Percentiles rank a stretch among this genome's conserved stretches.
These are phyloP conservation scores for Podospora fimiseda DNA, from an alignment of 495 filamentous ascomycete species.

Conservation along the genomic window DNA sequence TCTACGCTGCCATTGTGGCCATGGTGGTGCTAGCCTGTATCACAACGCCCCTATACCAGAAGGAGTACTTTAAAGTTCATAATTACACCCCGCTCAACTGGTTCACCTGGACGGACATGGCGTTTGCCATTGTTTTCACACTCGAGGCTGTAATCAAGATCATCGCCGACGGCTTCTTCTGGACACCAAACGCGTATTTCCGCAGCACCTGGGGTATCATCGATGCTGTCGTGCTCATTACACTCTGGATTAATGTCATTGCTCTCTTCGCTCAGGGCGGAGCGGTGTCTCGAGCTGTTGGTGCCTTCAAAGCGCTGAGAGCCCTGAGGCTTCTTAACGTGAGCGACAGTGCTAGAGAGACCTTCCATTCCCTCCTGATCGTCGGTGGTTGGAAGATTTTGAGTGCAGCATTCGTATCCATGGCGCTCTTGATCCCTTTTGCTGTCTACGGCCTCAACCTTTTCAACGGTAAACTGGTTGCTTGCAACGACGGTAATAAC, in stretches of 20 bases:
- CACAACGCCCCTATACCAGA: constrained; percentile 90
- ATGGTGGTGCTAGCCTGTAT: constrained; percentile 96
- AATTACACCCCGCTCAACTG: constrained; percentile 56
- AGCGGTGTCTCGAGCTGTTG: constrained; percentile 78
- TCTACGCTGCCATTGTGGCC: constrained; percentile 89
- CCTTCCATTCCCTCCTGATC: constrained; percentile 93
- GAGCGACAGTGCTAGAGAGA: constrained; percentile 90
- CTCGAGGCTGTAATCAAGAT: constrained; percentile 88
- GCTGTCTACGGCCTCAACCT: constrained; percentile 92
- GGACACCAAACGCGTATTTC: constrained; percentile 96
- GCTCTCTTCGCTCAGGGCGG: constrained; percentile 73
- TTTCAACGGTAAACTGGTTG: constrained; percentile 73
- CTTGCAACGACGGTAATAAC: constrained; percentile 67
- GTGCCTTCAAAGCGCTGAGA: constrained; percentile 96
- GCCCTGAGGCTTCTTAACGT: constrained; percentile 89
- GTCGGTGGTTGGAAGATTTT: constrained; percentile 89
- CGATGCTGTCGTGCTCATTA: constrained; percentile 85
- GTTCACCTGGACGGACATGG: constrained; percentile 89
- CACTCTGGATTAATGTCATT: constrained; percentile 91
- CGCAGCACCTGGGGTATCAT: constrained; percentile 96
- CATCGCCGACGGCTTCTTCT: constrained; percentile 93
- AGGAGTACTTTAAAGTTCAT: constrained; percentile 63
- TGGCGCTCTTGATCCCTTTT: constrained; percentile 92
- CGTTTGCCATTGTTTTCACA: constrained; percentile 83
- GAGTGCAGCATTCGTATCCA: constrained; percentile 76